Percentiles rank a stretch among this genome's conserved stretches.
Evolutionary conservation across 306 rosid genomes (phyloP).

Genomic region (Senna tora): DNA sequence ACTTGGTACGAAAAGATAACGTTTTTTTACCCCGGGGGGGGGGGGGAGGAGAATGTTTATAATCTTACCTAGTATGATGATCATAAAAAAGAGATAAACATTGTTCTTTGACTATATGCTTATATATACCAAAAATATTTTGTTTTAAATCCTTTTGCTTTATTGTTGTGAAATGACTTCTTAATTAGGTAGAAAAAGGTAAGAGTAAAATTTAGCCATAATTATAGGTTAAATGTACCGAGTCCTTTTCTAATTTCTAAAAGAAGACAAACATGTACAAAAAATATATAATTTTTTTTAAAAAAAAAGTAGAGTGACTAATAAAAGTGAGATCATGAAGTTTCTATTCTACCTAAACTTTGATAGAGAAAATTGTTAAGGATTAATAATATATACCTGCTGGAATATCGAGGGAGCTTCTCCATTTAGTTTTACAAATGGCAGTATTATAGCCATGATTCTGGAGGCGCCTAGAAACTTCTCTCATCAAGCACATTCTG

Average conservation of each 20-base stretch:
- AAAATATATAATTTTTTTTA: no score
- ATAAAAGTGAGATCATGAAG: constrained; percentile 1
- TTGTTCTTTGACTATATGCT: no score
- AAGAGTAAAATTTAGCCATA: not conserved
- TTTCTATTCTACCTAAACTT: no score
- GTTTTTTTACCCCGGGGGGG: no score
- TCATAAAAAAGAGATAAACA: not conserved
- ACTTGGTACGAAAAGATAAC: not conserved
- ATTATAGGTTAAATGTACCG: not conserved
- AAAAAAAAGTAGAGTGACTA: no score
- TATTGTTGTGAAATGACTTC: not conserved
- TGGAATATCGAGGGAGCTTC: constrained; percentile 54
- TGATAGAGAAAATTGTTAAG: no score
- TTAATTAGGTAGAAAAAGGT: not conserved
- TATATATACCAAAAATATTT: no score
- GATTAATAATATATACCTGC: constrained; percentile 57
- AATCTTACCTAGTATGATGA: no score
- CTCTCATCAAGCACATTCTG: constrained; percentile 62
- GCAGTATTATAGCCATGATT: constrained; percentile 59
- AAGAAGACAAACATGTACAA: not conserved
- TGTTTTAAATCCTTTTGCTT: no score
- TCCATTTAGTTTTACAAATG: constrained; percentile 85
- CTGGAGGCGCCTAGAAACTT: constrained; percentile 59
- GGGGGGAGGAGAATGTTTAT: no score
- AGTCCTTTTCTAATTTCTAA: not conserved